phyloP scores from a whole-genome alignment of 2,329 filamentous ascomycete genomes.

The Cercospora nicotianae region DNA sequence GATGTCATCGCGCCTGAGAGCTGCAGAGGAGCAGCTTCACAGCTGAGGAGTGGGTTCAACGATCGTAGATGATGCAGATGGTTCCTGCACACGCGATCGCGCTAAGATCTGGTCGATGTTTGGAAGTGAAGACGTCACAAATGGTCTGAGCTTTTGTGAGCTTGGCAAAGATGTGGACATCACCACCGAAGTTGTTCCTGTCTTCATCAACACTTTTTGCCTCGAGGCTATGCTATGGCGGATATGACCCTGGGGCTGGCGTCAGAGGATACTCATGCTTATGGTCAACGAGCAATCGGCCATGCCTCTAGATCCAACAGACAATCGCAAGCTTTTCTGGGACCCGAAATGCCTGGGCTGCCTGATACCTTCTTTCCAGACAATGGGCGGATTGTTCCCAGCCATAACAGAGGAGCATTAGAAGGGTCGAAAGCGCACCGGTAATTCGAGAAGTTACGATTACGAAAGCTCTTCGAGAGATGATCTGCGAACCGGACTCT shows the following conservation, averaged over 20 bases:
- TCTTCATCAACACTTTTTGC: neutral
- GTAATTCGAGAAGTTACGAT: neutral
- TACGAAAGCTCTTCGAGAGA: neutral
- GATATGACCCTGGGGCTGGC: neutral
- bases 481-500: neutral
- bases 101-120: conserved; percentile 5
- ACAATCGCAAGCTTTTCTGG: neutral
- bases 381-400: neutral
- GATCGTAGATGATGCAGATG: neutral
- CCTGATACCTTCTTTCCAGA: neutral
- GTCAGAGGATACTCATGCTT: neutral
- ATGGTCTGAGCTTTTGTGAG: neutral
- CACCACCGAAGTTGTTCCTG: neutral
- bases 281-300: neutral
- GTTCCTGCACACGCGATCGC: conserved; percentile 1
- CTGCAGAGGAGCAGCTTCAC: neutral
- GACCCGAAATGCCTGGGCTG: neutral
- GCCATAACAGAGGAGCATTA: neutral
- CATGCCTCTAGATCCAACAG: neutral
- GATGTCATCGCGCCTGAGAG: neutral
- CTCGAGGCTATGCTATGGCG: neutral
- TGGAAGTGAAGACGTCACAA: neutral
- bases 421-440: neutral
- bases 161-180: neutral
- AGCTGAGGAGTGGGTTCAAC: neutral